Conservation (phyloP, 768 basidiomycete species). For the Tephrocybe sp. region DNA sequence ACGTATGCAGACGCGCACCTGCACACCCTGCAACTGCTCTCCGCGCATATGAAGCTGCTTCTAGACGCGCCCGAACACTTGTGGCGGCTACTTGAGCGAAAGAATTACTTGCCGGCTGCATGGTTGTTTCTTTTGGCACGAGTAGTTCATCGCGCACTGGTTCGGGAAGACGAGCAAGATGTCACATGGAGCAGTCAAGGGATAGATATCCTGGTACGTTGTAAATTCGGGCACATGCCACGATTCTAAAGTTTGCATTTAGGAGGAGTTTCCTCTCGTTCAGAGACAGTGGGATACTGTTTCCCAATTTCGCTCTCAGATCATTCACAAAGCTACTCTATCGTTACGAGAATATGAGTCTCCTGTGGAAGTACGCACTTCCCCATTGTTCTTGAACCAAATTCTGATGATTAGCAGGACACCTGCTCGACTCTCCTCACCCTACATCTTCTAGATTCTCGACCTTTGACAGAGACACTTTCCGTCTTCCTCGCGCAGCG, state of each 20-base stretch:
- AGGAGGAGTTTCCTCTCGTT: conserved; percentile 87
- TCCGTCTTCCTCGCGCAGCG: conserved; percentile 71
- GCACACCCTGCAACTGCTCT: conserved; percentile 66
- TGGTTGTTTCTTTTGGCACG: conserved; percentile 86
- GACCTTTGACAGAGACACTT: conserved; percentile 72
- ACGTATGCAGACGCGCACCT: conserved; percentile 66
- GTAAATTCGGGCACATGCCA: not conserved
- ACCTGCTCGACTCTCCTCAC: conserved; percentile 77
- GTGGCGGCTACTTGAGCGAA: conserved; percentile 82
- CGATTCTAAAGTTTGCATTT: not conserved
- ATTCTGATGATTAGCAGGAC: conserved; percentile 41
- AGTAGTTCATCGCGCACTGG: conserved; percentile 76
- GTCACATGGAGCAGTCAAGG: conserved; percentile 58
- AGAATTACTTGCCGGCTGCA: conserved; percentile 77
- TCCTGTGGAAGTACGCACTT: conserved; percentile 47
- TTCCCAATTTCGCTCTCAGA: conserved; percentile 82
- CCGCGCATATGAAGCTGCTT: conserved; percentile 88
- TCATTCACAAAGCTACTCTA: conserved; percentile 82
- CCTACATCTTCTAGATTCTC: conserved; percentile 85
- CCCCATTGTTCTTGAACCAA: conserved; percentile 3
- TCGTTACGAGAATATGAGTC: conserved; percentile 63
- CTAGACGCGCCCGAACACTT: conserved; percentile 90
- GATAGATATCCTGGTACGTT: conserved; percentile 59
- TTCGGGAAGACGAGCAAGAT: conserved; percentile 61
- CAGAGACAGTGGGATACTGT: conserved; percentile 94